A percentile compares a stretch with the other conserved stretches of the same genome.
Evolutionary conservation across 2,329 filamentous ascomycete species (phyloP).

Genomic region (Aspergillus terreus): DNA sequence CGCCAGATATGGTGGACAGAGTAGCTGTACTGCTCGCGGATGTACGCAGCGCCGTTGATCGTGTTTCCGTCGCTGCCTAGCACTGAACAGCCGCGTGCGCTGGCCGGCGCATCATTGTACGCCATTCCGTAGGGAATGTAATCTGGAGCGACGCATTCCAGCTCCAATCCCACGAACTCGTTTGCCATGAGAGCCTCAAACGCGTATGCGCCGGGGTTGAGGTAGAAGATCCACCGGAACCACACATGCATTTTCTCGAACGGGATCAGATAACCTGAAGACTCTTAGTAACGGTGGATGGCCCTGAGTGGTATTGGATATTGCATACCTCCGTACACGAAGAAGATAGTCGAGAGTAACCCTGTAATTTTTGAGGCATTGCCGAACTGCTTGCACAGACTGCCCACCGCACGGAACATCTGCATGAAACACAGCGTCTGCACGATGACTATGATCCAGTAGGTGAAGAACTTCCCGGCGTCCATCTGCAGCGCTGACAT

Average conservation of each 20-base stretch:
- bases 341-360: slow-evolving; percentile 37
- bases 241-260: slow-evolving; percentile 59
- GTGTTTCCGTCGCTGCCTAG: slow-evolving; percentile 24
- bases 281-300: background rate
- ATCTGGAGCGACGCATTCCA: slow-evolving; percentile 50
- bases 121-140: slow-evolving; percentile 45
- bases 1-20: slow-evolving; percentile 57
- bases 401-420: slow-evolving; percentile 49
- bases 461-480: slow-evolving; percentile 59
- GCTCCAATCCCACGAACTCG: slow-evolving; percentile 58
- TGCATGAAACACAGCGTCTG: slow-evolving; percentile 50
- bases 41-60: slow-evolving; percentile 53
- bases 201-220: slow-evolving; percentile 63
- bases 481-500: slow-evolving; percentile 53
- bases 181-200: slow-evolving; percentile 67
- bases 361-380: slow-evolving; percentile 46
- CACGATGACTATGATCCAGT: slow-evolving; percentile 50
- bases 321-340: slow-evolving; percentile 49
- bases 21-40: slow-evolving; percentile 52
- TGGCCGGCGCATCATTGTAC: slow-evolving; percentile 31
- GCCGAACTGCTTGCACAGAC: slow-evolving; percentile 45
- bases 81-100: slow-evolving; percentile 29
- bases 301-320: background rate
- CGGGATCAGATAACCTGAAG: slow-evolving; percentile 55
- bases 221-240: slow-evolving; percentile 60